Evolutionary conservation across 2,329 filamentous ascomycete genomes (phyloP).

Genomic region (Taxawa tesnikishii): DNA sequence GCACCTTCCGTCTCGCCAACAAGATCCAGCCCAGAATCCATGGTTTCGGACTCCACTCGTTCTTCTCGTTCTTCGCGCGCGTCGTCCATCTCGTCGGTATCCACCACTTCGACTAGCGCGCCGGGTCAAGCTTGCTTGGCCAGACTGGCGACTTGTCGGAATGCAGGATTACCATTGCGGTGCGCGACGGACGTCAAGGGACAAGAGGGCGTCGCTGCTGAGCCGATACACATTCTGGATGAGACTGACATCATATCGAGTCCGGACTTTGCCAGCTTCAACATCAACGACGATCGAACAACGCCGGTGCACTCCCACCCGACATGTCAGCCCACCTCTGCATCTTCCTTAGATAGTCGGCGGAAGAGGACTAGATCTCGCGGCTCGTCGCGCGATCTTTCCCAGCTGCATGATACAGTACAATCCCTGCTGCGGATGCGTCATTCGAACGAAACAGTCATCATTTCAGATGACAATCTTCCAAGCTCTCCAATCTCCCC

Average conservation of each 20-base stretch:
- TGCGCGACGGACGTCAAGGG: background rate
- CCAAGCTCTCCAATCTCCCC: background rate
- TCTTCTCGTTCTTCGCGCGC: conserved; percentile 44
- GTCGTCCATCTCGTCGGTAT: conserved; percentile 37
- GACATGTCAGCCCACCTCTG: background rate
- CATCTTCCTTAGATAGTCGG: background rate
- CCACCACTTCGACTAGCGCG: conserved; percentile 34
- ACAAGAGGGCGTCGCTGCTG: conserved; percentile 10
- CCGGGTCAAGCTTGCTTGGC: conserved; percentile 34
- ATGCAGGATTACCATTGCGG: background rate
- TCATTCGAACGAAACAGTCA: background rate
- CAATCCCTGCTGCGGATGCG: background rate
- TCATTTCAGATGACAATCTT: background rate
- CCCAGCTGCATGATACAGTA: background rate
- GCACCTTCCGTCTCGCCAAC: conserved; percentile 41
- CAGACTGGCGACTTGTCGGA: conserved; percentile 38
- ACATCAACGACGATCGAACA: conserved; percentile 9
- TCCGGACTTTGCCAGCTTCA: conserved; percentile 17
- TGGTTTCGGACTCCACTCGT: conserved; percentile 46
- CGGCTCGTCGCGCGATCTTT: background rate
- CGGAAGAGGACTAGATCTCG: background rate
- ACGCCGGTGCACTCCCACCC: background rate
- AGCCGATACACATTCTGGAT: conserved; percentile 18
- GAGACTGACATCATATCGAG: conserved; percentile 16
- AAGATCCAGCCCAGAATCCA: conserved; percentile 47